phyloP scores from a whole-genome alignment of 805 yeast species.

The Nakazawaea molendinolei region DNA sequence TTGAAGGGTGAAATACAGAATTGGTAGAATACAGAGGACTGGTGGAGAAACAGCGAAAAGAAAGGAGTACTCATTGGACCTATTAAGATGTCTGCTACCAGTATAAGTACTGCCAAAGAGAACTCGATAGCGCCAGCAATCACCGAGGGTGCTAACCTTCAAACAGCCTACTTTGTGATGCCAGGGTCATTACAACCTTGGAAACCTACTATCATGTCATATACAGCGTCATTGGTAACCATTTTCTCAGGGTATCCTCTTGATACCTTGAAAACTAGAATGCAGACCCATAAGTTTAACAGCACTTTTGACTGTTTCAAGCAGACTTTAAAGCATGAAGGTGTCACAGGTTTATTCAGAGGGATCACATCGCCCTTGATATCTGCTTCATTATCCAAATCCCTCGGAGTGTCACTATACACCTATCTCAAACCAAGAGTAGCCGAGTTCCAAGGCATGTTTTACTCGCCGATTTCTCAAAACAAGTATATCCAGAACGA shows the following conservation, averaged over 20 bases:
- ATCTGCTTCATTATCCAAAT: slow-evolving; percentile 57
- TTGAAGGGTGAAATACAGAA: too few species aligned
- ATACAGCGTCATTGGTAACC: slow-evolving; percentile 53
- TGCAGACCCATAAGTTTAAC: slow-evolving; percentile 69
- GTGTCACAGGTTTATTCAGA: slow-evolving; percentile 62
- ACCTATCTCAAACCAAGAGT: slow-evolving; percentile 43
- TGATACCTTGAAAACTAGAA: slow-evolving; percentile 81
- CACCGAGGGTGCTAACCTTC: slow-evolving; percentile 44
- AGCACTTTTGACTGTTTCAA: slow-evolving; percentile 51
- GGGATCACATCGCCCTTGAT: slow-evolving; percentile 73
- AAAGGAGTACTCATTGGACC: too few species aligned
- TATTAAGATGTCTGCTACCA: slow-evolving; percentile 1
- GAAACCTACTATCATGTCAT: slow-evolving; percentile 55
- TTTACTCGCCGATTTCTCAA: slow-evolving; percentile 15
- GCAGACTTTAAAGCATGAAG: slow-evolving; percentile 53
- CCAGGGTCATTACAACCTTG: slow-evolving; percentile 45
- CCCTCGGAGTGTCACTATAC: slow-evolving; percentile 60
- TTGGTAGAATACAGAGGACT: too few species aligned
- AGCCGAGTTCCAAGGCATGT: slow-evolving; percentile 16
- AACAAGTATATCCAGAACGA: background rate
- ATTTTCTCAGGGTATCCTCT: slow-evolving; percentile 77
- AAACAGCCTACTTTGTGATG: slow-evolving; percentile 39
- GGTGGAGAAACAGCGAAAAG: too few species aligned
- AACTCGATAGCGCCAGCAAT: slow-evolving; percentile 38
- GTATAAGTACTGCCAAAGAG: background rate